These are phyloP conservation scores for Sporothrix sp. DNA, from an alignment of 2,329 filamentous ascomycete genomes.

Conservation along the genomic window DNA sequence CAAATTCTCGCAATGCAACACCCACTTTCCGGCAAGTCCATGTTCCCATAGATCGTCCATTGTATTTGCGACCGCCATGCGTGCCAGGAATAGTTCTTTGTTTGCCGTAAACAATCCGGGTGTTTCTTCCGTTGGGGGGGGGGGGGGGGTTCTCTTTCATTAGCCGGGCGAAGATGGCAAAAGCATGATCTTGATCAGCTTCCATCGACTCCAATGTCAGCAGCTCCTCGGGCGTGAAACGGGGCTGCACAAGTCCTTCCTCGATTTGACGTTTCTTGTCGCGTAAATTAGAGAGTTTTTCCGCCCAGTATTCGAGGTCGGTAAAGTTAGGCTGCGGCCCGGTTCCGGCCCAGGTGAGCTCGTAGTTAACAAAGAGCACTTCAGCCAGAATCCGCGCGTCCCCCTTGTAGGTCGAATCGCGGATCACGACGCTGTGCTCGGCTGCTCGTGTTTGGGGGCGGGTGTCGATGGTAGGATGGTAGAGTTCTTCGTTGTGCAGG, in stretches of 20 bases:
- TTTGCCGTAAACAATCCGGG: background rate
- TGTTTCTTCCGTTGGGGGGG: background rate
- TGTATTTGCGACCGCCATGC: too few relatives aligned
- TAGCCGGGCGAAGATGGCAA: background rate
- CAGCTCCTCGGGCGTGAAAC: constrained; percentile 1
- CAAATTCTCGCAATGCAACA: background rate
- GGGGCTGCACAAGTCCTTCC: background rate
- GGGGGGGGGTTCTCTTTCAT: too few relatives aligned
- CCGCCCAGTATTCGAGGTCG: too few relatives aligned
- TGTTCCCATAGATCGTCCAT: background rate
- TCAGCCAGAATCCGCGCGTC: too few relatives aligned
- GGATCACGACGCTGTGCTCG: background rate
- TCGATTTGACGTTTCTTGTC: too few relatives aligned
- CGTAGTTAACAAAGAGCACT: too few relatives aligned
- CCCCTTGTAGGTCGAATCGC: constrained; percentile 6
- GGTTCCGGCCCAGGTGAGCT: background rate
- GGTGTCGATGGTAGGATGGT: constrained; percentile 5
- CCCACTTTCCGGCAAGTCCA: background rate
- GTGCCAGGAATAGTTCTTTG: too few relatives aligned
- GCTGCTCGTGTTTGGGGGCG: background rate
- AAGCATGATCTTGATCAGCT: background rate
- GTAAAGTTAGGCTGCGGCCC: background rate
- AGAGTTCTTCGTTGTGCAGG: constrained; percentile 5
- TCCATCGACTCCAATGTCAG: background rate
- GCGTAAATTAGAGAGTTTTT: too few relatives aligned